A percentile compares a stretch with the other conserved stretches of the same genome.
phyloP scores from a whole-genome alignment of 116 monocot genomes.

The Trichopus zeylanicus region DNA sequence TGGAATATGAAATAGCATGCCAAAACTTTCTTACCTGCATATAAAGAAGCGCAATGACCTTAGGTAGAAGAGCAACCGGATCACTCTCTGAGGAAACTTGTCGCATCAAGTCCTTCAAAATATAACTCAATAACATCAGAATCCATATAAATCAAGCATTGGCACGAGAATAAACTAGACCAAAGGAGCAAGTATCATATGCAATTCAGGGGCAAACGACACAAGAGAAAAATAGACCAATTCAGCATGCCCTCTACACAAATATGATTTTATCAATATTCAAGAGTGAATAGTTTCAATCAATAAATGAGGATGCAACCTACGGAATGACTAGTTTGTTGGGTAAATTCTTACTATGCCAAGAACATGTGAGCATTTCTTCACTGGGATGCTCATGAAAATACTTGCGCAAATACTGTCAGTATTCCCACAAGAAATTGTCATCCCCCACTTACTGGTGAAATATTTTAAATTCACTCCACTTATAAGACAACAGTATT shows the following conservation, averaged over 20 bases:
- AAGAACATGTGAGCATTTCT: too few species aligned
- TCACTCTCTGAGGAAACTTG: conserved; percentile 87
- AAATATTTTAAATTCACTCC: neutral
- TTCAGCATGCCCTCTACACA: too few species aligned
- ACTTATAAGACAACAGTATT: neutral
- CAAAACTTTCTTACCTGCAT: conserved; percentile 51
- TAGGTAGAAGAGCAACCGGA: conserved; percentile 67
- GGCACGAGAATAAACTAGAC: neutral
- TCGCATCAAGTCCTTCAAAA: conserved; percentile 57
- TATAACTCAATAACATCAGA: conserved; percentile 8
- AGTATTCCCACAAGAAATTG: neutral
- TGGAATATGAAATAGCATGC: neutral
- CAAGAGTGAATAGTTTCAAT: too few species aligned
- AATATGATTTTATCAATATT: too few species aligned
- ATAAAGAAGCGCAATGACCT: conserved; percentile 70
- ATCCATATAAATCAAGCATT: neutral
- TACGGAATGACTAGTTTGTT: too few species aligned
- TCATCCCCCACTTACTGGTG: neutral
- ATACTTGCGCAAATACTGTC: neutral
- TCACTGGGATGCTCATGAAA: too few species aligned
- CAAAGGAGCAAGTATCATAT: too few species aligned
- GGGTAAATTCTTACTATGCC: too few species aligned
- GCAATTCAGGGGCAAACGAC: too few species aligned
- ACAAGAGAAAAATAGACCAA: too few species aligned
- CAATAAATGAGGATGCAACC: too few species aligned